Evolutionary conservation across 129 eudicot species (phyloP), one percentile per base, ranked within the genome.

Genomic region (Cynara cardunculus): DNA sequence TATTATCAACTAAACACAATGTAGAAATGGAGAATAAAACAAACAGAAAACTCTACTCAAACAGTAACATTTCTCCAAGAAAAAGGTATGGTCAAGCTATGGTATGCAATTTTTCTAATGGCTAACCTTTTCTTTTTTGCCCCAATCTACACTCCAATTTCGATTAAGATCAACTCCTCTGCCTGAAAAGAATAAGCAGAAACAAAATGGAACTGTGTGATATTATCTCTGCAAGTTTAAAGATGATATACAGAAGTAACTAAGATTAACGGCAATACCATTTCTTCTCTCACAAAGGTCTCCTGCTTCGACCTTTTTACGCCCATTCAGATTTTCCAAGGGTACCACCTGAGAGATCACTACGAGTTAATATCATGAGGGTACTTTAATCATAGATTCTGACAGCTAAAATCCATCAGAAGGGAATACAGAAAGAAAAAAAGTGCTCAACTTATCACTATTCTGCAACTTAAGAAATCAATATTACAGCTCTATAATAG

Each of bases 61-160:
- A 25, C 10, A 69, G 30, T 35, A 76, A 22, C 72, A 26, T n/a
- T 39, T 44, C 78, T 56, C 61, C 7, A 21, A 7, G 16, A 14
- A 41, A 53, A 70, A 34, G 7, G 62, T 25, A 70, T 25, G 81
- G 81, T 70, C 11, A 49, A 76, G 16, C 30, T 69, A 66, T 72
- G 71, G 56, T 39, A 53, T 59, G 30, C 18, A 27, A 26, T 19
- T 44, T 59, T 75, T 44, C 16, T 71, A 56, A 84, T 18, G 64
- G 22, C 87, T 53, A 67, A 95, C 99, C 99, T 95, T 90, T 85
- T 95, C 99, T 78, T 95, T 95, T 81, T 95, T 92, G 5, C 99
- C 99, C 99, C 99, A 95, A 82, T 95, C 99, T 56, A 95, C 99
- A 86, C 97, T 91, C 99, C 99, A 95, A 74, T 95, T 95, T 59